phyloP scores from a whole-genome alignment of 192 early-diverging fungal species.

The Rhizoclosmatium globosum region DNA sequence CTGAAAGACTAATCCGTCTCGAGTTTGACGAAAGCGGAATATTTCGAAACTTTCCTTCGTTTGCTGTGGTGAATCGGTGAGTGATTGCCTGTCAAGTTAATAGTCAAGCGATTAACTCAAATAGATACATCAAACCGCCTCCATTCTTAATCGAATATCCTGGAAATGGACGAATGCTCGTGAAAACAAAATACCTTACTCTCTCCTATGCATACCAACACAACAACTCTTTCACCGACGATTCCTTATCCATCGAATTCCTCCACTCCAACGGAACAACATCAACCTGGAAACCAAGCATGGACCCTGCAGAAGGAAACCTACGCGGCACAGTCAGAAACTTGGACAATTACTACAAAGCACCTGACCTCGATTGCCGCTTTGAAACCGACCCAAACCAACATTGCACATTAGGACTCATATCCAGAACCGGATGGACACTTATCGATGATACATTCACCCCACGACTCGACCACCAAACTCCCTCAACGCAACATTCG shows the following conservation, averaged over 20 bases:
- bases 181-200: neutral
- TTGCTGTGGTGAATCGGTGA: slow-evolving; percentile 12
- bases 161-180: neutral
- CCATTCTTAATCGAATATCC: neutral
- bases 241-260: slow-evolving; percentile 2
- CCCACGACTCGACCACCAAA: slow-evolving; percentile 3
- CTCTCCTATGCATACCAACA: neutral
- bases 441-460: slow-evolving; percentile 5
- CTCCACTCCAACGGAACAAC: neutral
- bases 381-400: neutral
- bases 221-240: neutral
- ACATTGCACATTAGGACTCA: slow-evolving; percentile 10
- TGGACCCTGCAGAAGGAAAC: slow-evolving; percentile 7
- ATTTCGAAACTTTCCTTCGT: neutral
- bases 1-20: neutral
- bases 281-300: neutral
- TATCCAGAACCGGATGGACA: slow-evolving; percentile 8
- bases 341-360: slow-evolving; percentile 4
- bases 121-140: neutral
- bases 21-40: neutral
- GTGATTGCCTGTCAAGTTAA: neutral
- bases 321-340: slow-evolving; percentile 6
- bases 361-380: slow-evolving; percentile 9
- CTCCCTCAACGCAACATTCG: neutral
- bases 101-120: neutral